A percentile compares a stretch with the other conserved stretches of the same genome.
Evolutionary conservation across 345 rosid species (phyloP).

Genomic region (Arabidopsis arenosa): DNA sequence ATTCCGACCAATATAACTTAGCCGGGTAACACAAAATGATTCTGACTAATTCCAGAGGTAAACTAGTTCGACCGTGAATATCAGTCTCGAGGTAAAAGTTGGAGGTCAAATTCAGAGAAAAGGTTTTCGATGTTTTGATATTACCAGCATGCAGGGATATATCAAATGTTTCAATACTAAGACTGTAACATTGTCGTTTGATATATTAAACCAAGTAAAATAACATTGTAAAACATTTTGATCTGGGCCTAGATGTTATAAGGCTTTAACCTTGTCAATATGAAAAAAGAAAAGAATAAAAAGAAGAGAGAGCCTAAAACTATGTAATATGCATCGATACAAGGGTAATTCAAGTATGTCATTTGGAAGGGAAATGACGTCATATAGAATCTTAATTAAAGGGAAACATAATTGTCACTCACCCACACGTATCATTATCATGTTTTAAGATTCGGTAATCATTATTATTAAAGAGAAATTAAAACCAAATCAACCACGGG

Average conservation of each 20-base stretch:
- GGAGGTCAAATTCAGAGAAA: too few species aligned
- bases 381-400: conserved; percentile 12
- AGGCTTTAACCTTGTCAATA: conserved; percentile 16
- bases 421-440: conserved; percentile 31
- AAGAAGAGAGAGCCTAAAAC: not conserved
- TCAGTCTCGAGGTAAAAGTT: too few species aligned
- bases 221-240: not conserved
- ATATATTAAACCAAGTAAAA: not conserved
- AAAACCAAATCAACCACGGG: conserved; percentile 33
- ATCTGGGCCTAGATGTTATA: conserved; percentile 1
- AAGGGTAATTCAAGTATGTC: conserved; percentile 8
- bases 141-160: too few species aligned
- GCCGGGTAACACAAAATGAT: too few species aligned
- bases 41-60: too few species aligned
- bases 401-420: conserved; percentile 16
- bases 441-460: conserved; percentile 4
- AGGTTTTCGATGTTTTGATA: too few species aligned
- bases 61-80: too few species aligned
- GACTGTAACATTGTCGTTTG: too few species aligned
- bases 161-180: too few species aligned
- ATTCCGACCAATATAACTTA: not conserved
- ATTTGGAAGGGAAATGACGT: conserved; percentile 15
- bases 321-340: not conserved
- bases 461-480: not conserved
- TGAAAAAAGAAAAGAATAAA: not conserved